Evolutionary conservation across 208 protist genomes (phyloP), one percentile per base, ranked within the genome.

Genomic region (Leishmania guyanensis): DNA sequence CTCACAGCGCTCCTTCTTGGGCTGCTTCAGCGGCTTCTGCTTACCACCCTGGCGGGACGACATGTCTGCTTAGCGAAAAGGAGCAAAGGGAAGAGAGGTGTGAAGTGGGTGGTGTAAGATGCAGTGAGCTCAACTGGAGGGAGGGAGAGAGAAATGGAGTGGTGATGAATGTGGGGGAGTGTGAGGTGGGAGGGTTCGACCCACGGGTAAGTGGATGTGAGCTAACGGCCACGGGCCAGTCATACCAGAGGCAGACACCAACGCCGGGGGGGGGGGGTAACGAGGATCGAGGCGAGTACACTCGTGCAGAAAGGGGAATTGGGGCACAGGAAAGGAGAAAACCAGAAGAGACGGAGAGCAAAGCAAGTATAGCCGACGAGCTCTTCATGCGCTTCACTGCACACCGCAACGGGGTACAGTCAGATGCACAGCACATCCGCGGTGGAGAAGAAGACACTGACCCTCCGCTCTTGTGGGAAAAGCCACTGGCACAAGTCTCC

Each of bases 11-110:
- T 92, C 88, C 92, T 97, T 97, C 88, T 96, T 97, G 56, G 94
- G 91, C 56, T 91, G 90, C 88, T 96, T 97, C 75, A 97, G 89
- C 65, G 94, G 94, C 86, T 97, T 97, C 79, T 96, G 92, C 86
- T 97, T 97, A 46, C 94, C 94, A 85, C 94, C 94, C 80, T 95
- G 92, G 81, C 94, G 92, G 66, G 92, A 91, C 17, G 92, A 94
- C 94, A 97, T 94, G 6, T 53, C 91, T 48, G 4, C 17, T 48
- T 70, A 36, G 29, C 5, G 17, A 70, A 54, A 79, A 65, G 8
- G 48, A 5, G 2, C 0, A 36, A 22, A 29, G 54, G 71, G 65
- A 78, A 83, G 48, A 78, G 14, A 39, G 4, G 29, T 53, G n/a
- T 69, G 12, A 50, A 65, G 36, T 73, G 1, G 10, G 51, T 36